Conservation (phyloP, 2,329 filamentous ascomycete genomes). For the Penicillium crustosum region DNA sequence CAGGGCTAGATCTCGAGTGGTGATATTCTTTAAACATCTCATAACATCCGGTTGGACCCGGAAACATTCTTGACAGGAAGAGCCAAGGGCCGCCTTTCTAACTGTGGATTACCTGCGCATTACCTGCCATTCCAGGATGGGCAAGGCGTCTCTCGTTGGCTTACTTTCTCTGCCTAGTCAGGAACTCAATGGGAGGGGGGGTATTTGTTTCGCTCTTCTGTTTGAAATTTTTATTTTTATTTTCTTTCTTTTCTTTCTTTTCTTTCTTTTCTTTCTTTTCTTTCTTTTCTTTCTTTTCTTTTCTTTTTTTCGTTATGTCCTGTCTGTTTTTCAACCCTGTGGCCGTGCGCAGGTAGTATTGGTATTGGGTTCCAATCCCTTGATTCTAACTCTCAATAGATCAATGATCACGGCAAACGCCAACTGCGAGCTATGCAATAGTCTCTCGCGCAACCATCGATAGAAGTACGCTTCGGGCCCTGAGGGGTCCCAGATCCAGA, state of each 20-base stretch:
- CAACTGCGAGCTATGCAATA: conserved; percentile 3
- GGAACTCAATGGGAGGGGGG: conserved; percentile 16
- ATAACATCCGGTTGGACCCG: background rate
- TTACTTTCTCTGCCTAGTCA: conserved; percentile 13
- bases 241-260: no score
- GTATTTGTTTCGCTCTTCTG: background rate
- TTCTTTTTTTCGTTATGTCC: background rate
- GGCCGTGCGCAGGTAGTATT: background rate
- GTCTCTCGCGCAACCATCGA: background rate
- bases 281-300: no score
- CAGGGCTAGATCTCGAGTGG: background rate
- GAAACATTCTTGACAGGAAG: conserved; percentile 8
- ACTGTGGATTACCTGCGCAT: conserved; percentile 15
- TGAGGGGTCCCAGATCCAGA: background rate
- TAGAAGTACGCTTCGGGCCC: background rate
- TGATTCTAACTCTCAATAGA: background rate
- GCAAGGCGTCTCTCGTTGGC: conserved; percentile 8
- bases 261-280: background rate
- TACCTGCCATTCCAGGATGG: conserved; percentile 15
- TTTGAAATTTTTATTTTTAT: background rate
- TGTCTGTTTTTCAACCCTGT: background rate
- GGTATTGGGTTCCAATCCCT: background rate
- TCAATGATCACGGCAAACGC: background rate
- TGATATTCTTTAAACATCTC: background rate
- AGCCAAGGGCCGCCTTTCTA: conserved; percentile 13